Base-by-base conservation (phyloP, 2,329 filamentous ascomycete genomes). In the Colletotrichum sojae region DNA sequence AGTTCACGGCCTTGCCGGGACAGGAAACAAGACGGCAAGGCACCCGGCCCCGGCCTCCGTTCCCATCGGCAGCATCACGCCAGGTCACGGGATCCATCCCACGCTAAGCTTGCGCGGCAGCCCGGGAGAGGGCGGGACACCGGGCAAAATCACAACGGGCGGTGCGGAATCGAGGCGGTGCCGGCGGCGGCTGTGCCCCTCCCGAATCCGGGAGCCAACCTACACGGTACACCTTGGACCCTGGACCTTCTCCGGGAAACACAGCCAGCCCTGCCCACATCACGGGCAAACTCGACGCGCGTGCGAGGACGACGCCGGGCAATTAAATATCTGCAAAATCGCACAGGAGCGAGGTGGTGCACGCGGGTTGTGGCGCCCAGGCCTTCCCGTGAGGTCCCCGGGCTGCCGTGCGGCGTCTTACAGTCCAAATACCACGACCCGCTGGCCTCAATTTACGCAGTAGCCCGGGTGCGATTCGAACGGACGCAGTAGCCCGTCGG, bases 321-420 rank as follows among this genome's bases (percentile, higher is more conserved):
- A 59, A 64, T 59, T 54, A 48, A 58, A 58, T 49, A 48, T 58
- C 46, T 15, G 16, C 25, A 5, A 25, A 25, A 20, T 56, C 46
- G 25, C 25, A 46, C 27, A 48, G 39, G 9, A n/a, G 20, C 40
- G 25, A 8, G 39, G 15, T n/a, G 16, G n/a, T 46, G 39, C 39
- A 16, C 18, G 53, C 54, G 65, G 54, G 54, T 43, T 49, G 61
- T 65, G 54, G 61, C 60, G 53, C n/a, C n/a, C 18, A 61, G 31
- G 31, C 31, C 31, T 10, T 36, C 13, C 52, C 13, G 20, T n/a
- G n/a, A n/a, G n/a, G n/a, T 18, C 40, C 48, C 53, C 22, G 22
- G 25, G 13, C 22, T 20, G 46, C 36, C 13, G 59, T 46, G 57
- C 20, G 12, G 22, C 57, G 46, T 62, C 39, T 45, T 36, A 62